Percentiles rank a stretch among this genome's conserved stretches.
These are phyloP conservation scores for Pyrenophora tritici-repentis DNA, from an alignment of 2,329 filamentous ascomycete species.

Conservation along the genomic window DNA sequence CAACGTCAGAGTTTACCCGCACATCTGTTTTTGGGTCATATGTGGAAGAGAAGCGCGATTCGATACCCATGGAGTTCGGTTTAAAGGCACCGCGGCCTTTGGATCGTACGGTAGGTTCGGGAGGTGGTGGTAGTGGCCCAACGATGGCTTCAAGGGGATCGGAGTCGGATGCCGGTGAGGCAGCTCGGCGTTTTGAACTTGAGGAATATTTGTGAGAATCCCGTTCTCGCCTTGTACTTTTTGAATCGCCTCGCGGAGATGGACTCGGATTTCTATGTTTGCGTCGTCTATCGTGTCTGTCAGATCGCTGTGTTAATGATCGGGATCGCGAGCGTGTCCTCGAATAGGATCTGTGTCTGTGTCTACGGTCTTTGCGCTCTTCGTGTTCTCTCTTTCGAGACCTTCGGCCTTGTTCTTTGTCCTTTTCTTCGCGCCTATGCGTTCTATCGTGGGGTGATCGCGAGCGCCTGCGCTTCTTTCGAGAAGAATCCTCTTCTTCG, in stretches of 20 bases:
- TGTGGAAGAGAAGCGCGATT: slow-evolving; percentile 74
- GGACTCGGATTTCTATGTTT: slow-evolving; percentile 16
- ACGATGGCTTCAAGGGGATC: slow-evolving; percentile 78
- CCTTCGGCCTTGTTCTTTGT: slow-evolving; percentile 14
- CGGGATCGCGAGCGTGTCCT: slow-evolving; percentile 24
- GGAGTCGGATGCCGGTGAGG: slow-evolving; percentile 53
- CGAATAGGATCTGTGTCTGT: slow-evolving; percentile 19
- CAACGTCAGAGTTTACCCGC: slow-evolving; percentile 53
- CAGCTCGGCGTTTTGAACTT: slow-evolving; percentile 13
- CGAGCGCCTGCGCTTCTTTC: slow-evolving; percentile 22
- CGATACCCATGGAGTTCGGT: slow-evolving; percentile 63
- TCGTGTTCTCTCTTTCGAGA: slow-evolving; percentile 14
- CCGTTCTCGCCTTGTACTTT: background rate
- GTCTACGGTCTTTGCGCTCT: slow-evolving; percentile 17
- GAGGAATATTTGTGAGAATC: slow-evolving; percentile 1
- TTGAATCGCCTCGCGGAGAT: slow-evolving; percentile 13
- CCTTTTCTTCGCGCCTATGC: slow-evolving; percentile 10
- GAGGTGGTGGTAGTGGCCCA: slow-evolving; percentile 68
- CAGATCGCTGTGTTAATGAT: slow-evolving; percentile 24
- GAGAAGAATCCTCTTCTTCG: slow-evolving; percentile 18
- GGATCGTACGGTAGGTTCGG: slow-evolving; percentile 48
- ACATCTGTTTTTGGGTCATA: slow-evolving; percentile 66
- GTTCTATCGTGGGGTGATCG: slow-evolving; percentile 20
- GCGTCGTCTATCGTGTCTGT: slow-evolving; percentile 15
- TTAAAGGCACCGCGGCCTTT: slow-evolving; percentile 41